Base-by-base conservation (phyloP, 1,284 basidiomycete species). In the Naganishia sp. region DNA sequence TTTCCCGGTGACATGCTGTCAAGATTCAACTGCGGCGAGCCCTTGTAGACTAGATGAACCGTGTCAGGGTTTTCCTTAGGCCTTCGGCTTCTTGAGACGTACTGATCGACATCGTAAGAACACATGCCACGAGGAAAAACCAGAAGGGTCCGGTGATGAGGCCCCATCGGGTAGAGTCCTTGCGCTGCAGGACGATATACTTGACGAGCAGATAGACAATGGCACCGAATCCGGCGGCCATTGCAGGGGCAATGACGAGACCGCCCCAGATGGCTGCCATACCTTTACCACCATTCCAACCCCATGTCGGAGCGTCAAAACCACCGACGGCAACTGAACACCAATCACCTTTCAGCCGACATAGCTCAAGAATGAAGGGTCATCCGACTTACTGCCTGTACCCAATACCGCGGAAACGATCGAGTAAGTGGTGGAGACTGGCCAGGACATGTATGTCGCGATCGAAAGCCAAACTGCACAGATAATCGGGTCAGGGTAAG, bases 341-440 rank as follows among this genome's bases (percentile, higher is more conserved):
- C 28, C 28, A 33, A 42, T 13, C 1, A 11, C 6, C 6, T 36
- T 6, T 49, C 33, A 59, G 56, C 11, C 11, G 6, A n/a, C 9
- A 10, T 49, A n/a, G 16, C 9, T 36, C 10, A 11, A 3, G n/a
- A 11, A 2, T 6, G 1, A 2, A 7, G 18, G 33, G 1, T n/a
- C 5, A 9, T 13, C 16, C 7, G 3, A 50, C 57, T 43, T 25
- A 60, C 57, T 79, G 67, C 83, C 83, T 39, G 71, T 80, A 91
- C 92, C 92, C 79, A 94, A 96, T 88, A 98, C 97, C 81, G 98
- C 97, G 3, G 81, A 81, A 36, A 83, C 78, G 67, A 82, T 79
- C 6, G 77, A 79, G 73, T 80, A 81, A 53, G 79, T 81, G 39
- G 77, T 80, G 2, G 81, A 82, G 44, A 83, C 81, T 57, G 80